Evolutionary conservation across 2,329 filamentous ascomycete species (phyloP).

Genomic region (Colletotrichum graminicola): DNA sequence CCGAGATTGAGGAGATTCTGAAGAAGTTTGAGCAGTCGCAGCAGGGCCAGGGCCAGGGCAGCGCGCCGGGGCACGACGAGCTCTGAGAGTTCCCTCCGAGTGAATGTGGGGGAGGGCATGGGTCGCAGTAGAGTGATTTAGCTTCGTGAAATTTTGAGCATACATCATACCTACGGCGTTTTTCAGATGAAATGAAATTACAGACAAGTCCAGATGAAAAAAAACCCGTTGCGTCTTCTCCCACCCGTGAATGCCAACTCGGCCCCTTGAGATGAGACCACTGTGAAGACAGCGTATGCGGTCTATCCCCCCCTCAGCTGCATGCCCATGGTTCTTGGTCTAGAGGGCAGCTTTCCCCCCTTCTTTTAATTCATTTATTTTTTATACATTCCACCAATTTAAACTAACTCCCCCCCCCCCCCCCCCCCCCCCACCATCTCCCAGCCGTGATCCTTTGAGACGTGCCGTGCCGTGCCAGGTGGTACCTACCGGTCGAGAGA

Average conservation of each 20-base stretch:
- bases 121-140: background rate
- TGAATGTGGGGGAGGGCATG: background rate
- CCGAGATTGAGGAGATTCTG: conserved; percentile 65
- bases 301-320: background rate
- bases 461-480: background rate
- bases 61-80: conserved; percentile 51
- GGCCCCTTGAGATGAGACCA: background rate
- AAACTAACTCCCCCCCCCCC: no score
- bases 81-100: conserved; percentile 46
- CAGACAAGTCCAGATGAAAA: conserved; percentile 4
- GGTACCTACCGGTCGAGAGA: background rate
- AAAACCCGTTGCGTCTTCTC: background rate
- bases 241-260: background rate
- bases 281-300: background rate
- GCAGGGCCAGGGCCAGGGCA: conserved; percentile 43
- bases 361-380: no score
- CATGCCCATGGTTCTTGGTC: background rate
- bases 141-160: conserved; percentile 25
- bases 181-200: conserved; percentile 18
- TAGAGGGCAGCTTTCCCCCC: no score
- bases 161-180: conserved; percentile 21
- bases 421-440: no score
- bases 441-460: background rate
- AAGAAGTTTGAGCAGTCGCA: conserved; percentile 50
- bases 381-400: no score